Base-by-base conservation (phyloP, 139 green algal species). In the Microglena sp. region DNA sequence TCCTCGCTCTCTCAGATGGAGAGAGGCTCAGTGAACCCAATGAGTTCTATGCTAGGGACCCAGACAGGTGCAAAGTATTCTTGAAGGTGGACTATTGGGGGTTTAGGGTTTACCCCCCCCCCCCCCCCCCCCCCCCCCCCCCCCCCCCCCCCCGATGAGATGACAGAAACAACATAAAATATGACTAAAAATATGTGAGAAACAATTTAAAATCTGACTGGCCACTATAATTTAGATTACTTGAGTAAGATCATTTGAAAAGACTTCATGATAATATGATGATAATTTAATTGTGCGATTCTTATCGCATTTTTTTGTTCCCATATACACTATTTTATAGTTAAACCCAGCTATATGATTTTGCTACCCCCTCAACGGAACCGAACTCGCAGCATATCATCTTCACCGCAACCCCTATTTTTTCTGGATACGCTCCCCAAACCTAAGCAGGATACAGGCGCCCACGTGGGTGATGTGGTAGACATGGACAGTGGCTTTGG, bases 1-100 rank as follows among this genome's bases (percentile, higher is more conserved):
- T 64, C 24, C 64, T 75, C 5, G 59, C 67, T 7, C 2, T 53
- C 2, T 15, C 58, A 0, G 53, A 63, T 7, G 56, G 73, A 4
- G 63, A 56, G 54, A 1, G 6, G 33, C 63, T 79, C 28, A 36
- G 45, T 8, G 60, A 74, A 44, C 60, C 68, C 8, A 69, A 77
- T 31, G 69, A 77, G 56, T 81, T 77, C 33, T 81, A 75, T 59
- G 74, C 66, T 2, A 67, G 57, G 22, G 74, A 81, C 66, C 55
- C 77, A 0, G 46, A 72, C 5, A 69, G 69, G 5, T 69, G 66
- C 61, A 28, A 6, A 33, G 65, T 70, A 31, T 50, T 67, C 2
- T 53, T 8, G 32, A 22, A 65, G 33, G 11, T 8, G 30, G 43
- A n/a, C n/a, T n/a, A n/a, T n/a, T n/a, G n/a, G n/a, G n/a, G n/a